Conservation (phyloP, 495 filamentous ascomycete species). For the Hyaloscypha finlandica region DNA sequence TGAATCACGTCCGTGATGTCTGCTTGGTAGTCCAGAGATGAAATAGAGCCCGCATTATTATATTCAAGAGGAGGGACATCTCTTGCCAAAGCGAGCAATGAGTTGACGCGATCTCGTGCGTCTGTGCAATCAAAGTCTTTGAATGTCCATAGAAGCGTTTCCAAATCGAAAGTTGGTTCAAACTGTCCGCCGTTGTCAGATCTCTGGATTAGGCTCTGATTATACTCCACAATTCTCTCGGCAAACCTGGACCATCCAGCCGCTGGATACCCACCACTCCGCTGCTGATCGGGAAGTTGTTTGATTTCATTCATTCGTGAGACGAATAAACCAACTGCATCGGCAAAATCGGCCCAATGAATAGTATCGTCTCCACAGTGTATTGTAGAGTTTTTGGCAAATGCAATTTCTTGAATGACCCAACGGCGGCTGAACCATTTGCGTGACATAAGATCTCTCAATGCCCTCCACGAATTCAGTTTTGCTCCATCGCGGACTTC, state of each 20-base stretch:
- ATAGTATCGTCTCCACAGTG: not conserved
- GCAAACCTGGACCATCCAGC: not conserved
- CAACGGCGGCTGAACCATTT: not conserved
- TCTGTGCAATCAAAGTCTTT: not conserved
- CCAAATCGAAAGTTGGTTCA: not conserved
- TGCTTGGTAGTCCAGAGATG: not conserved
- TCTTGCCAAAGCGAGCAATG: not conserved
- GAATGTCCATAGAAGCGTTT: not conserved
- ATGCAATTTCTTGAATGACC: constrained; percentile 3
- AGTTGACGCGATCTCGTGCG: not conserved
- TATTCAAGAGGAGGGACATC: not conserved
- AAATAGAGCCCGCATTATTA: not conserved
- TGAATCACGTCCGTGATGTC: not conserved
- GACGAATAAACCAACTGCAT: not conserved
- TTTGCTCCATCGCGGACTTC: not conserved
- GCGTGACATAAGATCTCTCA: not conserved
- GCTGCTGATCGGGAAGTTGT: not conserved
- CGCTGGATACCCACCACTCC: too few relatives aligned
- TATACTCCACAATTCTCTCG: not conserved
- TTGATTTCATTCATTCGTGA: constrained; percentile 2
- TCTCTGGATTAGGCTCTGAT: not conserved
- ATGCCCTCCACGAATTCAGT: not conserved
- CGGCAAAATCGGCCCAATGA: constrained; percentile 6
- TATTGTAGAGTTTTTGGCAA: not conserved
- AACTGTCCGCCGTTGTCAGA: not conserved